Evolutionary conservation across 2,329 filamentous ascomycete species (phyloP).

Genomic region (Cordyceps cateniannulata): DNA sequence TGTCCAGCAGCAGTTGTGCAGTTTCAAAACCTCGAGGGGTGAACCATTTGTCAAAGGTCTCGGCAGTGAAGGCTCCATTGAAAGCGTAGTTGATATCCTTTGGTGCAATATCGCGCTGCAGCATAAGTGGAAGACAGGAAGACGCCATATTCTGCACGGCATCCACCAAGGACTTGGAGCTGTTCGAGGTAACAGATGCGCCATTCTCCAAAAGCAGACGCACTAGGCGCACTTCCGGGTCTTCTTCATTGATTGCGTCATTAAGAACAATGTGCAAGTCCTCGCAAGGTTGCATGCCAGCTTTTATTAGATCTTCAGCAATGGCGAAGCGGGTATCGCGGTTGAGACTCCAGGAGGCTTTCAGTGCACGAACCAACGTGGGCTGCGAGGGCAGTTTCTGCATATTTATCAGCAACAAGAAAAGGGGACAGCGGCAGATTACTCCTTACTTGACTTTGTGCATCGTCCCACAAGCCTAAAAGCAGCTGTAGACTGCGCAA

Average conservation of each 20-base stretch:
- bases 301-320: constrained; percentile 44
- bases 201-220: constrained; percentile 43
- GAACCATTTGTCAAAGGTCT: constrained; percentile 38
- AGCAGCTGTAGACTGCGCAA: constrained; percentile 44
- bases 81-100: constrained; percentile 41
- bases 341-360: constrained; percentile 46
- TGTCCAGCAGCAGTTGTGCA: constrained; percentile 41
- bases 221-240: constrained; percentile 40
- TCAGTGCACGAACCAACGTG: constrained; percentile 44
- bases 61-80: constrained; percentile 35
- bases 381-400: constrained; percentile 40
- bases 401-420: not conserved
- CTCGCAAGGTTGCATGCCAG: constrained; percentile 41
- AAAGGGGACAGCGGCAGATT: constrained; percentile 4
- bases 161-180: constrained; percentile 46
- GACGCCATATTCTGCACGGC: constrained; percentile 35
- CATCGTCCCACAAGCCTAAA: constrained; percentile 38
- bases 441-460: constrained; percentile 33
- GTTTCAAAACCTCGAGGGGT: constrained; percentile 40
- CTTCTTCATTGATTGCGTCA: constrained; percentile 47
- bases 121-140: constrained; percentile 34
- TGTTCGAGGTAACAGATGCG: constrained; percentile 45
- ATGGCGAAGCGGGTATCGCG: constrained; percentile 42
- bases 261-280: constrained; percentile 45
- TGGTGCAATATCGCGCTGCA: constrained; percentile 34